phyloP scores from a whole-genome alignment of 495 filamentous ascomycete species.

The Penicillium longicatenatum region DNA sequence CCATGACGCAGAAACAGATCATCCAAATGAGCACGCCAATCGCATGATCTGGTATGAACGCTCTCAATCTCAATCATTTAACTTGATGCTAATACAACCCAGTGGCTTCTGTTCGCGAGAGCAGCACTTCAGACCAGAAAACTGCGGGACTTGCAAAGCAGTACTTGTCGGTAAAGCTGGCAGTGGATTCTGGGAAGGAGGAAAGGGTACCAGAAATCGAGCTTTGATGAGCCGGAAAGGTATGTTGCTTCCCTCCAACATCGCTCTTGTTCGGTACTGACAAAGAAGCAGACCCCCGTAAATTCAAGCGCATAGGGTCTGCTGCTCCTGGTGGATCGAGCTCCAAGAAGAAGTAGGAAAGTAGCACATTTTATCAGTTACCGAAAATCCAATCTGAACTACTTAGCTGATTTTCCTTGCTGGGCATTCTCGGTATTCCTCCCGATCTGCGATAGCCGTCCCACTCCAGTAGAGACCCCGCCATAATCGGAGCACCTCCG shows the following conservation, averaged over 20 bases:
- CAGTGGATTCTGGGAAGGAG: slow-evolving; percentile 89
- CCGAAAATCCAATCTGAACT: not conserved
- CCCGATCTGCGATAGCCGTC: not conserved
- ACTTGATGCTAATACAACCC: slow-evolving; percentile 6
- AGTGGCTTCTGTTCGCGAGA: slow-evolving; percentile 77
- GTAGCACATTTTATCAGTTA: not conserved
- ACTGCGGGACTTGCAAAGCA: slow-evolving; percentile 76
- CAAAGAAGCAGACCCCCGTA: slow-evolving; percentile 12
- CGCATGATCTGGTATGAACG: slow-evolving; percentile 74
- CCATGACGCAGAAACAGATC: slow-evolving; percentile 72
- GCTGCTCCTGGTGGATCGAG: slow-evolving; percentile 16
- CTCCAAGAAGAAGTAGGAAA: slow-evolving; percentile 16
- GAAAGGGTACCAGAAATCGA: slow-evolving; percentile 78
- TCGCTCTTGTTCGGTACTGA: not conserved
- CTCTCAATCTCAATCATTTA: not conserved
- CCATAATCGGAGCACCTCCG: not conserved
- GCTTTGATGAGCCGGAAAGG: slow-evolving; percentile 69
- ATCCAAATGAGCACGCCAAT: slow-evolving; percentile 81
- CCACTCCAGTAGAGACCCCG: not conserved
- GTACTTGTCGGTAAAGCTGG: slow-evolving; percentile 69
- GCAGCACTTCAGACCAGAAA: slow-evolving; percentile 79
- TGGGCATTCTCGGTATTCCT: not conserved
- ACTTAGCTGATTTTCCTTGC: not conserved
- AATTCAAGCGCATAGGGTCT: slow-evolving; percentile 14
- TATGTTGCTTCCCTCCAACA: slow-evolving; percentile 22